Base-by-base conservation (phyloP, 2,329 filamentous ascomycete genomes). In the Colletotrichum brevisporum region DNA sequence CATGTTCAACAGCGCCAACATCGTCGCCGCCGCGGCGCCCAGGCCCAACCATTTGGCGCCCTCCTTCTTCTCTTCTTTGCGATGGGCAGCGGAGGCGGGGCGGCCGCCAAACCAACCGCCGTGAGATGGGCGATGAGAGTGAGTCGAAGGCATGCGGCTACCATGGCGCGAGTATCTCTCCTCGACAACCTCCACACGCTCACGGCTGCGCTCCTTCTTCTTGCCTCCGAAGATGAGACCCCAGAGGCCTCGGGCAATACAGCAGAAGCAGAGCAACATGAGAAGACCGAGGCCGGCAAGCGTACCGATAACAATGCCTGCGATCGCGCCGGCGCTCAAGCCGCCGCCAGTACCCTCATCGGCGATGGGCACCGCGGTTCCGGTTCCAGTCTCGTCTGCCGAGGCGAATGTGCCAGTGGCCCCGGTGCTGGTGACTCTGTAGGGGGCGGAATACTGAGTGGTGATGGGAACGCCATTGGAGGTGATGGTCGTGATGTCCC, bases 271-370 rank as follows among this genome's bases (percentile, higher is more conserved):
- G 75, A 94, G 81, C 8, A 93, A 85, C 5, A 91, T 82, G 24
- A 95, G 86, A 2, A 95, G 83, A 48, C 86, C 80, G 43, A 94
- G 84, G 71, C 91, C 92, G 15, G 87, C 86, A 56, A 95, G 84
- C 12, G 89, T 87, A 71, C 92, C 92, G 64, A 95, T 90, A 72
- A 95, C 92, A 75, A 95, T 95, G 69, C 92, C 92, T 16, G 93
- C 92, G 74, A 95, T 95, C 69, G 91, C 92, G 60, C 92, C 92
- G 51, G 85, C 87, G 74, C 90, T 92, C 62, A 95, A 85, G 51
- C 81, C 78, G 64, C 81, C 81, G 31, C 81, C 79, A 74, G 79
- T 81, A 53, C 79, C 78, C 36, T 64, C 71, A 12, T 61, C 50
- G 45, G 66, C 57, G 26, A 79, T 82, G 74, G 77, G 75, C 15